phyloP scores from a whole-genome alignment of 2,329 filamentous ascomycete species.

The Ophiostoma angusticollis region DNA sequence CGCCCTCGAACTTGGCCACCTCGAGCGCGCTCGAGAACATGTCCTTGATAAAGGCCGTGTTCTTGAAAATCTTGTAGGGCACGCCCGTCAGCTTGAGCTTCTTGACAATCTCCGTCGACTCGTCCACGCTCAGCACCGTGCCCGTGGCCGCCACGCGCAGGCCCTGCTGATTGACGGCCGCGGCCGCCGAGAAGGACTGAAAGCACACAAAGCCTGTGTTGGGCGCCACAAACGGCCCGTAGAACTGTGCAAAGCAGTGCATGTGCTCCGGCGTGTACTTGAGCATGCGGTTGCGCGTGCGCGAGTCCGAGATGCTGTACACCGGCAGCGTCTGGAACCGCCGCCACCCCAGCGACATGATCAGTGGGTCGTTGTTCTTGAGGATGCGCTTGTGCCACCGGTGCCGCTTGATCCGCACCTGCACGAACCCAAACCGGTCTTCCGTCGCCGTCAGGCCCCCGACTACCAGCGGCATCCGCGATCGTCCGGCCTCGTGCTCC shows the following conservation, averaged over 20 bases:
- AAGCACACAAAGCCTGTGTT: slow-evolving; percentile 94
- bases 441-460: slow-evolving; percentile 90
- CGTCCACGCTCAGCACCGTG: slow-evolving; percentile 85
- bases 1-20: slow-evolving; percentile 96
- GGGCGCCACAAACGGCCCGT: slow-evolving; percentile 85
- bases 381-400: slow-evolving; percentile 99
- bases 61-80: slow-evolving; percentile 98
- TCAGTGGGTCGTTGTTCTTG: slow-evolving; percentile 94
- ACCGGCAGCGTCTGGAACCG: slow-evolving; percentile 86
- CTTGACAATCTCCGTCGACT: slow-evolving; percentile 94
- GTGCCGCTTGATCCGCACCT: slow-evolving; percentile 92
- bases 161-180: slow-evolving; percentile 42
- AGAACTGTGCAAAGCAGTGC: slow-evolving; percentile 96
- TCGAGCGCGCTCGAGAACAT: slow-evolving; percentile 94
- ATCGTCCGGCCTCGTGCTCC: too few species aligned
- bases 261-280: slow-evolving; percentile 99
- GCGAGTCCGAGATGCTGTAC: slow-evolving; percentile 89
- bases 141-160: slow-evolving; percentile 93
- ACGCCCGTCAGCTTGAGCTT: slow-evolving; percentile 67
- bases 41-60: slow-evolving; percentile 96
- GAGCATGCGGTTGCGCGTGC: slow-evolving; percentile 90
- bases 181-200: slow-evolving; percentile 73
- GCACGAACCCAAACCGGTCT: slow-evolving; percentile 88
- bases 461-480: slow-evolving; percentile 71
- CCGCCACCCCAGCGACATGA: slow-evolving; percentile 93